A percentile compares a stretch with the other conserved stretches of the same genome.
These are phyloP conservation scores for Aphanomyces cochlioides DNA, from an alignment of 352 stramenopile species.

Conservation along the genomic window DNA sequence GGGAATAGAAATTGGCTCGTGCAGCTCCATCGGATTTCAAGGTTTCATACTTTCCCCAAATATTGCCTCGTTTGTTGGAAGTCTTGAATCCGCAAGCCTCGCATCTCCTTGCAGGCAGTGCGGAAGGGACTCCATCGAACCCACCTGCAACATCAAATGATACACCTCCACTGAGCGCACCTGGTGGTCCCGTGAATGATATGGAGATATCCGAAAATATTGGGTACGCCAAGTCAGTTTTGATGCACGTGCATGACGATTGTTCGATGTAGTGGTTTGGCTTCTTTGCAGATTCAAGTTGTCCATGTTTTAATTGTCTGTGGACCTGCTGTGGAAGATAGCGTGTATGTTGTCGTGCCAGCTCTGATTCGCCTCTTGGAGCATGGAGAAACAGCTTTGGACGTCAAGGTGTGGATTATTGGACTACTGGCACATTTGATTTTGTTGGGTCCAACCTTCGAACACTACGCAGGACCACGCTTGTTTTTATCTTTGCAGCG, in stretches of 20 bases:
- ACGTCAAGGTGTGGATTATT: slow-evolving; percentile 72
- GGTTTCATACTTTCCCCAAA: slow-evolving; percentile 77
- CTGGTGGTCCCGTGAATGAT: slow-evolving; percentile 34
- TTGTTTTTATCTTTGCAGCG: slow-evolving; percentile 66
- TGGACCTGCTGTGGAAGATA: slow-evolving; percentile 88
- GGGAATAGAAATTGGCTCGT: slow-evolving; percentile 76
- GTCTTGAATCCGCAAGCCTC: slow-evolving; percentile 64
- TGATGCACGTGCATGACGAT: not conserved
- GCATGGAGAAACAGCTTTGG: slow-evolving; percentile 75
- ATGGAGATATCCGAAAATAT: slow-evolving; percentile 32
- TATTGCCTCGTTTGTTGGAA: slow-evolving; percentile 86
- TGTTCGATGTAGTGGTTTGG: not conserved
- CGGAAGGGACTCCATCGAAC: not conserved
- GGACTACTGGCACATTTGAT: slow-evolving; percentile 66
- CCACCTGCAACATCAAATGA: not conserved
- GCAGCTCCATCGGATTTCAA: slow-evolving; percentile 75
- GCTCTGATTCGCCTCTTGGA: slow-evolving; percentile 92
- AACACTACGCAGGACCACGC: slow-evolving; percentile 73
- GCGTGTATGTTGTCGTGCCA: slow-evolving; percentile 93
- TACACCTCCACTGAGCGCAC: not conserved
- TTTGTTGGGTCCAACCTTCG: slow-evolving; percentile 59
- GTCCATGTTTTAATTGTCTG: slow-evolving; percentile 90
- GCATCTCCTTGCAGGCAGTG: not conserved
- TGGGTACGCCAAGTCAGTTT: slow-evolving; percentile 10
- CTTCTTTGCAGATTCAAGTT: slow-evolving; percentile 70